These are phyloP conservation scores for rapeseed (Brassica napus) DNA, from an alignment of 345 rosid genomes.

Conservation along the genomic window Da-Ae NC_063444.1:15245001-15245500, in stretches of 20 bases:
- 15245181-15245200: neutral
- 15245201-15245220: constrained; percentile 8
- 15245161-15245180: neutral
- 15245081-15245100: neutral
- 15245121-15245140: neutral
- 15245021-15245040: neutral
- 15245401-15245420: constrained; percentile 38
- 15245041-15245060: neutral
- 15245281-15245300: constrained; percentile 37
- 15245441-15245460: constrained; percentile 47
- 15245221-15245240: constrained; percentile 42
- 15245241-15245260: constrained; percentile 31
- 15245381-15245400: constrained; percentile 37
- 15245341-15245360: constrained; percentile 42
- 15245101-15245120: neutral
- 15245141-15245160: neutral
- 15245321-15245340: constrained; percentile 45
- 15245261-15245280: constrained; percentile 34
- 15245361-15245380: constrained; percentile 45
- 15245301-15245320: constrained; percentile 56
- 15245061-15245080: neutral
- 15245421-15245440: constrained; percentile 44
- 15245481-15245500: constrained; percentile 51
- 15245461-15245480: constrained; percentile 24
- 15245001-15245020: neutral